phyloP scores from a whole-genome alignment of 148 eudicot species.

The Fallopia convolvulus region DNA sequence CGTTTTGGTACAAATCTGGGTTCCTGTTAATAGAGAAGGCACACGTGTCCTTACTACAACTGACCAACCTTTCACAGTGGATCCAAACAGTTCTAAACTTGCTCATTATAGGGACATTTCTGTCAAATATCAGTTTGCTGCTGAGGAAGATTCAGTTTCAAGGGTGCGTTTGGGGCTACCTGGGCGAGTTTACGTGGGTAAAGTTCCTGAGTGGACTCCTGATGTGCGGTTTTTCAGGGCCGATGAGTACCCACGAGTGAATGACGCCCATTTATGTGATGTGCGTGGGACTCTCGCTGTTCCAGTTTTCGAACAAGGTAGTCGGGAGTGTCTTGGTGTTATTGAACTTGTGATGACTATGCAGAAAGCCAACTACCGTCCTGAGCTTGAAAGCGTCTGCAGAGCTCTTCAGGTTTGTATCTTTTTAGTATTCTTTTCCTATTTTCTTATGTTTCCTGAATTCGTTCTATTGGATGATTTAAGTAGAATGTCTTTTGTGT shows the following conservation, averaged over 20 bases:
- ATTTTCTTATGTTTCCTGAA: background rate
- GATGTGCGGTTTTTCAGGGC: conserved; percentile 72
- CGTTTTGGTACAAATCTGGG: conserved; percentile 75
- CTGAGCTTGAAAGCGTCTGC: conserved; percentile 77
- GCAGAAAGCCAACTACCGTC: conserved; percentile 60
- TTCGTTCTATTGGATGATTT: background rate
- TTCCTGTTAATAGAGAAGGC: conserved; percentile 55
- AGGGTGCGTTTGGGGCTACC: conserved; percentile 57
- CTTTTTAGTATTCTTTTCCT: background rate
- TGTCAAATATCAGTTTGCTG: conserved; percentile 54
- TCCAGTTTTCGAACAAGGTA: conserved; percentile 85
- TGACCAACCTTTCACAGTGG: conserved; percentile 58
- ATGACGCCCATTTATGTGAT: conserved; percentile 63
- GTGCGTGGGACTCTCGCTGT: conserved; percentile 83
- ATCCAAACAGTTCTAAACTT: conserved; percentile 45
- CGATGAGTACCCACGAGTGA: conserved; percentile 77
- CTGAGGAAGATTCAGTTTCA: conserved; percentile 38
- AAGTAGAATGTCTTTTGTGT: background rate
- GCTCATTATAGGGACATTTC: conserved; percentile 59
- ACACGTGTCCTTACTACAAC: conserved; percentile 51
- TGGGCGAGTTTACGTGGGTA: conserved; percentile 62
- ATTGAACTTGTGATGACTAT: conserved; percentile 78
- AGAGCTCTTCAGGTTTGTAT: conserved; percentile 45
- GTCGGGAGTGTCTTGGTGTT: conserved; percentile 74
- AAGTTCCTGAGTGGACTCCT: conserved; percentile 95